These are phyloP conservation scores for Pseudoperonospora humuli DNA, from an alignment of 352 stramenopile genomes.

Conservation along the genomic window DNA sequence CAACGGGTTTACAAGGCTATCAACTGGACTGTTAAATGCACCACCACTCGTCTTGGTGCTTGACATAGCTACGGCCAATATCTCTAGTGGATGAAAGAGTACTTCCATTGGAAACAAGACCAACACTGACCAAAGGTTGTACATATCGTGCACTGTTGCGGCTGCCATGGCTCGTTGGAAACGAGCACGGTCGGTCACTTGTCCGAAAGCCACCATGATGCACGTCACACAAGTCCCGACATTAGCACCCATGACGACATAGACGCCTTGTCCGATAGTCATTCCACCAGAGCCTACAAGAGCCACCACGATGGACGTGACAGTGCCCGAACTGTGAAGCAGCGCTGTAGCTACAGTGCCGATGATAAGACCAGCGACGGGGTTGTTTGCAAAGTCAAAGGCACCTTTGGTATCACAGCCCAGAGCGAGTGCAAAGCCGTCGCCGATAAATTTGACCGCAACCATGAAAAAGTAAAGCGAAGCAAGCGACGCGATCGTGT, in stretches of 20 bases:
- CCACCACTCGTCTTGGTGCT: conserved; percentile 26
- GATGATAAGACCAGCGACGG: conserved; percentile 71
- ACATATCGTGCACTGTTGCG: conserved; percentile 65
- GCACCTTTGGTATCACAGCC: conserved; percentile 42
- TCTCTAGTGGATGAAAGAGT: conserved; percentile 47
- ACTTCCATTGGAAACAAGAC: conserved; percentile 74
- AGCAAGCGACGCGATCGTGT: conserved; percentile 27
- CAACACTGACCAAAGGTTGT: conserved; percentile 84
- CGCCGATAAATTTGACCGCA: conserved; percentile 59
- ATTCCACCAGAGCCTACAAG: neutral
- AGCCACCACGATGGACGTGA: conserved; percentile 30
- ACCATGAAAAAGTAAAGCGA: conserved; percentile 74
- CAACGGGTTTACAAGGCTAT: conserved; percentile 35
- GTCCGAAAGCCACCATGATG: conserved; percentile 86
- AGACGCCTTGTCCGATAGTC: conserved; percentile 66
- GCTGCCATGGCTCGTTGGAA: conserved; percentile 60
- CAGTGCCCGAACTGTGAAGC: conserved; percentile 72
- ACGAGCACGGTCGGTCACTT: conserved; percentile 63
- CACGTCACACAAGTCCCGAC: conserved; percentile 85
- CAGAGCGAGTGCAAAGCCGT: conserved; percentile 48
- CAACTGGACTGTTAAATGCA: conserved; percentile 36
- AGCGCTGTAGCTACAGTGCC: conserved; percentile 80
- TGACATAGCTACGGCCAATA: conserved; percentile 38
- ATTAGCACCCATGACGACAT: conserved; percentile 90
- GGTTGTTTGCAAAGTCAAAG: conserved; percentile 63